phyloP scores from a whole-genome alignment of 2,329 filamentous ascomycete species.

The Hysterium pulicare region DNA sequence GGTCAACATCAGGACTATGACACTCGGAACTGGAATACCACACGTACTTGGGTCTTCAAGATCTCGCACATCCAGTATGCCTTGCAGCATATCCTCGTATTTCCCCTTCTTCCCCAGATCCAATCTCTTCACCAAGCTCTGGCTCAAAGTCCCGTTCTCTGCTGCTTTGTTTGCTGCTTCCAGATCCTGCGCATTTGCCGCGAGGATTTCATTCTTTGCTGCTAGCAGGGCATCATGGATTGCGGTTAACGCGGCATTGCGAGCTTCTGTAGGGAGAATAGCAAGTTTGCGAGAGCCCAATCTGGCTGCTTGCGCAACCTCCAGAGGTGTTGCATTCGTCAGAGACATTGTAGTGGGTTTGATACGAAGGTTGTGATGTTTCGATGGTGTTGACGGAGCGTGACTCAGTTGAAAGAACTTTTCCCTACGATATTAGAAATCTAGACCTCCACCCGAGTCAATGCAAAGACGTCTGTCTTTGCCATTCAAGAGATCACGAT shows the following conservation, averaged over 20 bases:
- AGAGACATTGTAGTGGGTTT: constrained; percentile 66
- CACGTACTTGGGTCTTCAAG: constrained; percentile 81
- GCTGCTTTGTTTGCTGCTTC: constrained; percentile 70
- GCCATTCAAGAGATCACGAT: too few species aligned
- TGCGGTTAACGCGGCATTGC: constrained; percentile 80
- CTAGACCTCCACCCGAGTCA: too few species aligned
- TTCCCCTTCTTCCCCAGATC: constrained; percentile 85
- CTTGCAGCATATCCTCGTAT: constrained; percentile 96
- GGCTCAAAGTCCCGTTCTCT: constrained; percentile 69
- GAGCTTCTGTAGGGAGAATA: constrained; percentile 68
- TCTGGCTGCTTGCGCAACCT: constrained; percentile 76
- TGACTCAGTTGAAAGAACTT: constrained; percentile 3
- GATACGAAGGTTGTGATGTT: too few species aligned
- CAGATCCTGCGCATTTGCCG: constrained; percentile 82
- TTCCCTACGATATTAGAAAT: too few species aligned
- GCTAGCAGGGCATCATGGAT: constrained; percentile 74
- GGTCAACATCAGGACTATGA: too few species aligned
- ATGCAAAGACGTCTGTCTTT: too few species aligned
- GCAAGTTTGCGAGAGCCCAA: constrained; percentile 78
- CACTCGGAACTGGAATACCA: too few species aligned
- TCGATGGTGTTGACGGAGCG: not conserved
- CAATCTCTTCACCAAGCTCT: constrained; percentile 81
- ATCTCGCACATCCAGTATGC: constrained; percentile 81
- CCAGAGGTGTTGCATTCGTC: constrained; percentile 75
- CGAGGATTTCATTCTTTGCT: constrained; percentile 72